These are phyloP conservation scores for Kappamyces sp. DNA, from an alignment of 192 early-diverging fungal genomes.

Conservation along the genomic window DNA sequence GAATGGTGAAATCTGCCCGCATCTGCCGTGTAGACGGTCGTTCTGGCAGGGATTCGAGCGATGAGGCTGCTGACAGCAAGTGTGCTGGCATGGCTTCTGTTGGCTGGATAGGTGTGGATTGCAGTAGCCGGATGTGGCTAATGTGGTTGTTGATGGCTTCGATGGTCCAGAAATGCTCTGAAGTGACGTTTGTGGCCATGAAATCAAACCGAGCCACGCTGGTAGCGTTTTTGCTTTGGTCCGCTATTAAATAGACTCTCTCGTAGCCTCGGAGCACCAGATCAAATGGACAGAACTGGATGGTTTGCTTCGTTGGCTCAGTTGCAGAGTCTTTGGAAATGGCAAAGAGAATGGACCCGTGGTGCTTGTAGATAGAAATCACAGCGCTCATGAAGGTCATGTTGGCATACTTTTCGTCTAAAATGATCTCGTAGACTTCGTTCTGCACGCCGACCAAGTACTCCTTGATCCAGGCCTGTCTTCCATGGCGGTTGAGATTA, in stretches of 20 bases:
- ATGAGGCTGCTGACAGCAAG: too few species aligned
- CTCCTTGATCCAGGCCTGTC: conserved; percentile 46
- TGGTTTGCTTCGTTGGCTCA: conserved; percentile 6
- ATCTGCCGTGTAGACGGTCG: too few species aligned
- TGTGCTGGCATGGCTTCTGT: too few species aligned
- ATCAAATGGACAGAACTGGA: conserved; percentile 53
- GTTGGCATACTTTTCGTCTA: conserved; percentile 42
- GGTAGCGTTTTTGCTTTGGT: conserved; percentile 17
- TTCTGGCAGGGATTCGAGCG: too few species aligned
- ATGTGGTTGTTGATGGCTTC: too few species aligned
- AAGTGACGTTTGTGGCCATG: too few species aligned
- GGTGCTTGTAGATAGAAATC: conserved; percentile 48
- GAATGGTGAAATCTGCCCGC: too few species aligned
- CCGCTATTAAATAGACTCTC: conserved; percentile 50
- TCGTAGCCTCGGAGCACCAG: conserved; percentile 57
- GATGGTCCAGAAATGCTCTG: too few species aligned
- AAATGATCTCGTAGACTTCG: conserved; percentile 50
- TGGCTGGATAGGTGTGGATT: too few species aligned
- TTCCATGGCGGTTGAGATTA: conserved; percentile 25
- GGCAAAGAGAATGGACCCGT: conserved; percentile 57
- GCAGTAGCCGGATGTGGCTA: too few species aligned
- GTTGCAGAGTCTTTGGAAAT: conserved; percentile 8
- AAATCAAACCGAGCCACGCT: conserved; percentile 10
- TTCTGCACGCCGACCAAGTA: conserved; percentile 54
- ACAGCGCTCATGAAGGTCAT: conserved; percentile 51